Percentiles rank a stretch among this genome's conserved stretches.
phyloP scores from a whole-genome alignment of 495 filamentous ascomycete genomes.

The Lasiosphaeria ovina region DNA sequence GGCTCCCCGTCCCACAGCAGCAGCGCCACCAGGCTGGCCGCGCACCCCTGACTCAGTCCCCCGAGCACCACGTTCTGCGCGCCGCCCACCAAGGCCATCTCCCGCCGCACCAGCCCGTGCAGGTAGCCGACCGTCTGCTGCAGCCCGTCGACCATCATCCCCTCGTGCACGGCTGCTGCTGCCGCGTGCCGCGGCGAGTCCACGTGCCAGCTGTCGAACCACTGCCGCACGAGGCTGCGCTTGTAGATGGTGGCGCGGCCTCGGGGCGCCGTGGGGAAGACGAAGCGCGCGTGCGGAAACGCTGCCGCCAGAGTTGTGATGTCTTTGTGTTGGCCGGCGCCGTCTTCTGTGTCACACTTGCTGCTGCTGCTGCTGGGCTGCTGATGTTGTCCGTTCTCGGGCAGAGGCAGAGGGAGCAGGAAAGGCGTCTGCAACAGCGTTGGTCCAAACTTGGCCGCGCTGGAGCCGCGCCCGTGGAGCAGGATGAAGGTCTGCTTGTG shows the following conservation, averaged over 20 bases:
- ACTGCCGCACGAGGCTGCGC: slow-evolving; percentile 47
- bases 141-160: slow-evolving; percentile 43
- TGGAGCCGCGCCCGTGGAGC: slow-evolving; percentile 50
- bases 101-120: slow-evolving; percentile 39
- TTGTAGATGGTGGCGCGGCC: slow-evolving; percentile 46
- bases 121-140: slow-evolving; percentile 41
- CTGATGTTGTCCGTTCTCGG: neutral
- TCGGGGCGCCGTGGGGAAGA: slow-evolving; percentile 48
- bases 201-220: slow-evolving; percentile 55
- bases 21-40: slow-evolving; percentile 38
- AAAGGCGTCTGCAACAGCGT: slow-evolving; percentile 25
- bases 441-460: slow-evolving; percentile 31
- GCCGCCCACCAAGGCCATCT: slow-evolving; percentile 31
- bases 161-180: slow-evolving; percentile 11
- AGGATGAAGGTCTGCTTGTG: slow-evolving; percentile 48
- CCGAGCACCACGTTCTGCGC: slow-evolving; percentile 48
- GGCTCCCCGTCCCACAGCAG: slow-evolving; percentile 38
- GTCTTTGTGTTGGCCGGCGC: too few species aligned
- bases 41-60: slow-evolving; percentile 58
- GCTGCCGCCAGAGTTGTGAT: slow-evolving; percentile 14
- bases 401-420: neutral
- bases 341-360: neutral
- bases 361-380: slow-evolving; percentile 4
- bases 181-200: slow-evolving; percentile 20
- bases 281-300: slow-evolving; percentile 35